Percentiles rank a stretch among this genome's conserved stretches.
Evolutionary conservation across 352 stramenopile genomes (phyloP).

Genomic region (Globisporangium yorkense): DNA sequence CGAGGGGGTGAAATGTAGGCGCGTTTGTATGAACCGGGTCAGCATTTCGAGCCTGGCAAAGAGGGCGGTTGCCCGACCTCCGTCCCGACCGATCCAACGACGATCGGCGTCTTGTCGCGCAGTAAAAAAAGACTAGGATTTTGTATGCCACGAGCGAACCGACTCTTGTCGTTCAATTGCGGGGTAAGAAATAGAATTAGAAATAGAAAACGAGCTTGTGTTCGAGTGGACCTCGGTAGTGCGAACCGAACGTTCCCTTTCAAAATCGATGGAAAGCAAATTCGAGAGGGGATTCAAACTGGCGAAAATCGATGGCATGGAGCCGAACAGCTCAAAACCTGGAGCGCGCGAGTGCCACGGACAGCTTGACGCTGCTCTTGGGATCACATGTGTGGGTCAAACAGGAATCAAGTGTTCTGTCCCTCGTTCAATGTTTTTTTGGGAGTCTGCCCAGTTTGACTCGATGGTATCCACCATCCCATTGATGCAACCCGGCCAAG

Average conservation of each 20-base stretch:
- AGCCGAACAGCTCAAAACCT: too few species aligned
- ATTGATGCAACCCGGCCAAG: not conserved
- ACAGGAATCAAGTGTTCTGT: too few species aligned
- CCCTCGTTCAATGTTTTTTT: too few species aligned
- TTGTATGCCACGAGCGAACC: not conserved
- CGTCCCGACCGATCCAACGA: conserved; percentile 8
- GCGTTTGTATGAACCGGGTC: not conserved
- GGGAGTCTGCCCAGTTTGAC: too few species aligned
- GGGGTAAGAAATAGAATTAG: not conserved
- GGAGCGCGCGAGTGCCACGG: too few species aligned
- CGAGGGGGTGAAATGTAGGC: conserved; percentile 1
- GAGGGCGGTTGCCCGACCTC: conserved; percentile 3
- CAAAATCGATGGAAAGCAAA: too few species aligned
- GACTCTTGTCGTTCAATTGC: not conserved
- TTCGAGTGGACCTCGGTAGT: not conserved
- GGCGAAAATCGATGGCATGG: too few species aligned
- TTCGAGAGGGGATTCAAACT: too few species aligned
- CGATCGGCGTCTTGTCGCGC: conserved; percentile 3
- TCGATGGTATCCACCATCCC: too few species aligned
- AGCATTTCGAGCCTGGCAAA: not conserved
- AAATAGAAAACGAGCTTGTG: not conserved
- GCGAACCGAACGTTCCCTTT: not conserved
- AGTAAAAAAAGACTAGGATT: too few species aligned
- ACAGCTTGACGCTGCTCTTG: too few species aligned
- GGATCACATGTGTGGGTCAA: too few species aligned